A percentile compares a stretch with the other conserved stretches of the same genome.
phyloP scores from a whole-genome alignment of 371 early-diverging fungal species.

The Choanephora cucurbitarum region DNA sequence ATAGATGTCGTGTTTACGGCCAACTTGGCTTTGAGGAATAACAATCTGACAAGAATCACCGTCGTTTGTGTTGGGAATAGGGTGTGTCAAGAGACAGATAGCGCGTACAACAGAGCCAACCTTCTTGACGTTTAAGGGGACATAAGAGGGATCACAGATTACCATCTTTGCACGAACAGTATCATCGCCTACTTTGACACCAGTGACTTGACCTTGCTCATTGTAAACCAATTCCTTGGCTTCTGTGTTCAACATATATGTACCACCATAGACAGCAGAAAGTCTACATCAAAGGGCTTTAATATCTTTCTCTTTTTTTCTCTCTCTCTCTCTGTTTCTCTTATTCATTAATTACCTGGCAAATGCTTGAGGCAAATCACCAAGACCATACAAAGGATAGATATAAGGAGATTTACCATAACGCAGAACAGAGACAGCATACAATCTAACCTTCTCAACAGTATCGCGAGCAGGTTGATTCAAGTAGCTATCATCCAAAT shows the following conservation, averaged over 20 bases:
- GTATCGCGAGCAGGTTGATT: slow-evolving; percentile 86
- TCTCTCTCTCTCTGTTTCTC: not conserved
- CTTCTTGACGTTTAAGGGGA: slow-evolving; percentile 72
- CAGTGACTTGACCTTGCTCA: slow-evolving; percentile 79
- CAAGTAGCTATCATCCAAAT: slow-evolving; percentile 94
- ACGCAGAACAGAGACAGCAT: slow-evolving; percentile 91
- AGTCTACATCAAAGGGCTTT: slow-evolving; percentile 44
- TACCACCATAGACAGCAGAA: slow-evolving; percentile 97
- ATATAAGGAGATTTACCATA: slow-evolving; percentile 99
- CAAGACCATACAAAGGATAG: slow-evolving; percentile 99
- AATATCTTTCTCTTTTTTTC: not conserved
- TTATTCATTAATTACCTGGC: slow-evolving; percentile 71
- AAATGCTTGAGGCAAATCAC: slow-evolving; percentile 99
- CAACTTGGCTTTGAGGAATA: slow-evolving; percentile 95
- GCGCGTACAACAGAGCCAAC: slow-evolving; percentile 90
- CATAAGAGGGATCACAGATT: slow-evolving; percentile 97
- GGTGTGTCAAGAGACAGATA: slow-evolving; percentile 91
- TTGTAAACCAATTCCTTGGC: slow-evolving; percentile 86
- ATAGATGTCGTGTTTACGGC: slow-evolving; percentile 93
- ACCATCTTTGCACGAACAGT: slow-evolving; percentile 81
- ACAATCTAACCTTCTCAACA: slow-evolving; percentile 93
- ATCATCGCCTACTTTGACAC: slow-evolving; percentile 89
- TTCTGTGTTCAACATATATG: slow-evolving; percentile 94
- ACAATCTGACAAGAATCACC: slow-evolving; percentile 95
- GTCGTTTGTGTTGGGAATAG: slow-evolving; percentile 92